Conservation (phyloP, 2,329 filamentous ascomycete species). For the Xylariales sp. region DNA sequence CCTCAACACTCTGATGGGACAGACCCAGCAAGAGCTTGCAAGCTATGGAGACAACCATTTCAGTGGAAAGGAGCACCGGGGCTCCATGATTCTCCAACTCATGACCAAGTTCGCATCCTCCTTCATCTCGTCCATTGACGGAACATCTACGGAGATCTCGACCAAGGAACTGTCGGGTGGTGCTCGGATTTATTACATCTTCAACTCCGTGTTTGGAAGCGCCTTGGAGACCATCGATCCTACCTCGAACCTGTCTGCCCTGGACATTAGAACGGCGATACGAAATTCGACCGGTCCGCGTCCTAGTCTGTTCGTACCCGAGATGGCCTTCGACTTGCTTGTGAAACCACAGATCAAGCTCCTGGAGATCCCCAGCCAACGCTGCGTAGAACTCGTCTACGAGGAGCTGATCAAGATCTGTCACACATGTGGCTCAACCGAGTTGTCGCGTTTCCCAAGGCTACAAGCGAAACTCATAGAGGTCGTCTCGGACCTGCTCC, state of each 20-base stretch:
- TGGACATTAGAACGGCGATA: conserved; percentile 95
- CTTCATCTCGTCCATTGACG: conserved; percentile 97
- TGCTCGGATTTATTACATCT: conserved; percentile 96
- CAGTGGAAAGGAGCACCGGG: conserved; percentile 92
- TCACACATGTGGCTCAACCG: conserved; percentile 94
- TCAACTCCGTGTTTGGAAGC: conserved; percentile 97
- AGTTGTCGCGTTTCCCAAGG: conserved; percentile 85
- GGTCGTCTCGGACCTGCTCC: conserved; percentile 90
- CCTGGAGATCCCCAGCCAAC: conserved; percentile 87
- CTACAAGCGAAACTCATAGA: conserved; percentile 96
- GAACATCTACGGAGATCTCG: conserved; percentile 96
- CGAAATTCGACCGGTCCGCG: conserved; percentile 95
- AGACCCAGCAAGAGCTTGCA: conserved; percentile 95
- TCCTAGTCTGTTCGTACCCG: conserved; percentile 93
- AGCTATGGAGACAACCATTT: conserved; percentile 98
- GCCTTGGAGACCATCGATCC: conserved; percentile 94
- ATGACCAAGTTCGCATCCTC: conserved; percentile 98
- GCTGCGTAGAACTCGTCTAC: conserved; percentile 96
- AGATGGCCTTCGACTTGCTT: conserved; percentile 93
- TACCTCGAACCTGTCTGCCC: conserved; percentile 87
- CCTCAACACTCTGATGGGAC: conserved; percentile 98
- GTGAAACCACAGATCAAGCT: conserved; percentile 99
- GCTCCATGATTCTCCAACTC: conserved; percentile 88
- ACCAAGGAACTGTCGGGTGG: conserved; percentile 96
- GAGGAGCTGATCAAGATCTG: conserved; percentile 99